A percentile compares a stretch with the other conserved stretches of the same genome.
phyloP scores from a whole-genome alignment of 768 basidiomycete genomes.

The Lactifluus hygrophoroides region DNA sequence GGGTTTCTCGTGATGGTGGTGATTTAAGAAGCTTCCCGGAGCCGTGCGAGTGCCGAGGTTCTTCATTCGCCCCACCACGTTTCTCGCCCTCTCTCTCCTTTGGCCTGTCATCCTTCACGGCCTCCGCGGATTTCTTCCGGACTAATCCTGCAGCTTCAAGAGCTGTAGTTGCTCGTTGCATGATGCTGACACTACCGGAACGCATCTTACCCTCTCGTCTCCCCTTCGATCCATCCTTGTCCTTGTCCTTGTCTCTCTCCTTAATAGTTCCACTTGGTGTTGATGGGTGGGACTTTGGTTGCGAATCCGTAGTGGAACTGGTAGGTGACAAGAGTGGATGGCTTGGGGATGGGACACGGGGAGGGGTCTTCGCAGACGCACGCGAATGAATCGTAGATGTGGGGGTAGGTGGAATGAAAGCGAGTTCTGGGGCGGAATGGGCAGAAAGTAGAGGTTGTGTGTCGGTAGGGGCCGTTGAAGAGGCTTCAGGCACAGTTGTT shows the following conservation, averaged over 20 bases:
- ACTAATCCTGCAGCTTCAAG: conserved; percentile 80
- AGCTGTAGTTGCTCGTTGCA: conserved; percentile 91
- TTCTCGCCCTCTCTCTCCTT: conserved; percentile 32
- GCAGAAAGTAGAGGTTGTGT: conserved; percentile 27
- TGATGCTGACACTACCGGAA: conserved; percentile 88
- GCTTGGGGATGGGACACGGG: conserved; percentile 32
- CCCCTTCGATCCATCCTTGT: conserved; percentile 35
- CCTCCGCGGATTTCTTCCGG: conserved; percentile 74
- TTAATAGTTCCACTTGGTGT: conserved; percentile 59
- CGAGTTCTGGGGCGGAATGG: conserved; percentile 49
- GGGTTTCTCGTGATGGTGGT: conserved; percentile 46
- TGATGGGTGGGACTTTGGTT: conserved; percentile 51
- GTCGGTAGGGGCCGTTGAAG: conserved; percentile 11
- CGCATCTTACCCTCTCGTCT: conserved; percentile 53
- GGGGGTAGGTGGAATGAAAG: conserved; percentile 73
- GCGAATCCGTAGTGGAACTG: conserved; percentile 44
- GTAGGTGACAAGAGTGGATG: conserved; percentile 43
- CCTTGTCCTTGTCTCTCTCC: conserved; percentile 48
- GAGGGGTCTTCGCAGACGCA: conserved; percentile 43
- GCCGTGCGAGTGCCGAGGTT: conserved; percentile 58
- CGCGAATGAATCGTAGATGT: conserved; percentile 35
- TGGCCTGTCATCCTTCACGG: conserved; percentile 54
- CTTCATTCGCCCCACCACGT: conserved; percentile 40
- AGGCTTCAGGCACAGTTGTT: conserved; percentile 11
- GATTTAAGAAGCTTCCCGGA: conserved; percentile 64